Evolutionary conservation across 1,284 basidiomycete species (phyloP).

Genomic region (Pyrrhoderma noxium): DNA sequence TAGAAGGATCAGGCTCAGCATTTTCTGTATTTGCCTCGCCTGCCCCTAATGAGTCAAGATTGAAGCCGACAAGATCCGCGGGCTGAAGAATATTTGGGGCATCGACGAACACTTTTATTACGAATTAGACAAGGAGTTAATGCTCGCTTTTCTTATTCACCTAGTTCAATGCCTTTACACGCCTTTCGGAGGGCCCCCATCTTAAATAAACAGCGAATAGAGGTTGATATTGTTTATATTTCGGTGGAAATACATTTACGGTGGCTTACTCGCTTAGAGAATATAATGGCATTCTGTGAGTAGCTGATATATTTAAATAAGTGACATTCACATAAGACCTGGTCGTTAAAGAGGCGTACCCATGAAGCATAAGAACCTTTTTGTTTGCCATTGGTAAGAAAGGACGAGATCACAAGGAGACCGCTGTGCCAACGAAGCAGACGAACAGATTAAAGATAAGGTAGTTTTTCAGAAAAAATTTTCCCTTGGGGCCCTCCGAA

Average conservation of each 20-base stretch:
- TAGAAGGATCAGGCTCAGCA: constrained; percentile 43
- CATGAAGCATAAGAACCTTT: constrained; percentile 53
- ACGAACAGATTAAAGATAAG: too few species aligned
- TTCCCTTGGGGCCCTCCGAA: too few species aligned
- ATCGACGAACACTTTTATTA: constrained; percentile 66
- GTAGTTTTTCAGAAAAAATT: too few species aligned
- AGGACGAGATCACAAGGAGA: too few species aligned
- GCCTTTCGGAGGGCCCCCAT: constrained; percentile 70
- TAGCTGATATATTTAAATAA: constrained; percentile 44
- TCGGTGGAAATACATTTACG: too few species aligned
- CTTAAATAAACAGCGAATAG: constrained; percentile 31
- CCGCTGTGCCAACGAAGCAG: too few species aligned
- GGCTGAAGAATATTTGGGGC: constrained; percentile 69
- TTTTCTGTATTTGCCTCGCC: constrained; percentile 42
- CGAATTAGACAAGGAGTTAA: not conserved
- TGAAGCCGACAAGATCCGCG: constrained; percentile 53
- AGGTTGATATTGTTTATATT: too few species aligned
- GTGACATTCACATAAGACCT: constrained; percentile 18
- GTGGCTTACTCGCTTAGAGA: constrained; percentile 66
- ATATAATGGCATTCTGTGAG: constrained; percentile 74
- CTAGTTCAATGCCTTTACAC: constrained; percentile 63
- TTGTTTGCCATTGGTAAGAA: constrained; percentile 1
- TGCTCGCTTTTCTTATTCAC: constrained; percentile 31
- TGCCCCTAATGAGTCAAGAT: constrained; percentile 46
- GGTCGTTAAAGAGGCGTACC: constrained; percentile 29